Percentiles rank a stretch among this genome's conserved stretches.
These are phyloP conservation scores for Cyamopsis tetragonoloba DNA, from an alignment of 306 rosid genomes.

Conservation along the genomic window DNA sequence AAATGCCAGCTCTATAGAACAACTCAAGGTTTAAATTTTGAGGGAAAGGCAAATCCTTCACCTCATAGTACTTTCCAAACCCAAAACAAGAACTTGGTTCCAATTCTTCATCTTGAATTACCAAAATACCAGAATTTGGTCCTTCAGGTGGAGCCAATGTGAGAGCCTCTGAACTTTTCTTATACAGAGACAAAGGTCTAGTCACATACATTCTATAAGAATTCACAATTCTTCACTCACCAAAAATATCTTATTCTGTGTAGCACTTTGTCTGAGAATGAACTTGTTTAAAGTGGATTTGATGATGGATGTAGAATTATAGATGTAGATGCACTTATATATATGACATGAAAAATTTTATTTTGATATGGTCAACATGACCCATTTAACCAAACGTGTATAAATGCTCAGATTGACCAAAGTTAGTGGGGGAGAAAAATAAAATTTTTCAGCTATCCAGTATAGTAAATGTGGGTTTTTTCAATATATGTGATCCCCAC, in stretches of 20 bases:
- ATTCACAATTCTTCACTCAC: slow-evolving; percentile 8
- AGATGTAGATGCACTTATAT: background rate
- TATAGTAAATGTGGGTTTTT: background rate
- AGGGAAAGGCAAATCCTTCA: slow-evolving; percentile 58
- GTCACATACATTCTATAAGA: slow-evolving; percentile 55
- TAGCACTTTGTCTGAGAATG: background rate
- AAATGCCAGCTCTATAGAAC: slow-evolving; percentile 47
- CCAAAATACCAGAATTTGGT: slow-evolving; percentile 60
- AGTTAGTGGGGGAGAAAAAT: slow-evolving; percentile 8
- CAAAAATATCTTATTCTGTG: background rate
- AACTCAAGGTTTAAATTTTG: slow-evolving; percentile 57
- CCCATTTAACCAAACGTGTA: background rate
- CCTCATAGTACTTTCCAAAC: slow-evolving; percentile 27
- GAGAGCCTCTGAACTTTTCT: slow-evolving; percentile 28
- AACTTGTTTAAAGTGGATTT: background rate
- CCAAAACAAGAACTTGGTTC: slow-evolving; percentile 44
- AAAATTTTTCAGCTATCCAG: background rate
- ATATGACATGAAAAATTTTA: background rate
- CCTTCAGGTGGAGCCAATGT: slow-evolving; percentile 54
- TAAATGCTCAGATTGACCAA: slow-evolving; percentile 22
- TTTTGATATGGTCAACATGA: slow-evolving; percentile 15
- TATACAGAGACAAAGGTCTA: slow-evolving; percentile 53
- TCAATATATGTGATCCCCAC: background rate
- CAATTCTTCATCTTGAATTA: slow-evolving; percentile 53
- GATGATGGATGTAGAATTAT: too few species aligned